Evolutionary conservation across 1,284 basidiomycete genomes (phyloP), one percentile per base, ranked within the genome.

Genomic region (Psilocybe mexicana): DNA sequence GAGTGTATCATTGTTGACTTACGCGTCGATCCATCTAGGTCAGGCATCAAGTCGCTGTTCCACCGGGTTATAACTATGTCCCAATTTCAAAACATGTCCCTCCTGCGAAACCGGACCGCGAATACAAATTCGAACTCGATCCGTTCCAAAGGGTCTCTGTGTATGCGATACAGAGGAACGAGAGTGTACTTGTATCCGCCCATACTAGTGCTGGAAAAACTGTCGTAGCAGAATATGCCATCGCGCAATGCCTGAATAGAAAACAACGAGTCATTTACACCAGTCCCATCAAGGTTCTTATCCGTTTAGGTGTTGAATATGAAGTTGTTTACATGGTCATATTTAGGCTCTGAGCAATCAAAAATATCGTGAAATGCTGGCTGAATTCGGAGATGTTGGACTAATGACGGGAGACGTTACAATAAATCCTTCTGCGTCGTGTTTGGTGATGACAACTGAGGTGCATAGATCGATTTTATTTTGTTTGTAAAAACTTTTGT

Each of bases 341-440:
- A 42, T 59, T 53, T 72, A 96, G 94, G 94, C 96, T 2, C 79
- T 99, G 63, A 97, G 94, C 68, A 98, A 99, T 73, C 96, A 99
- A 74, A 99, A 99, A 76, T 99, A 97, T 74, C 89, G 97, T 71
- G 97, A 99, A 74, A 93, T 99, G 87, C 79, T 93, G 36, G 95
- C 93, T 51, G 93, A 95, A 67, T 99, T 99, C 73, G 92, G 94
- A 25, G 96, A 99, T 69, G 97, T 99, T 47, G 97, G 97, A 18
- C 82, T 99, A 28, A 99, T 99, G 97, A 99, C 97, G 1, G 96
- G 97, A 71, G 97, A 99, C 77, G 95, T 99, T n/a, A 99, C 97
- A 0, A 98, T 99, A 72, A 99, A 99, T 72, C 96, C 96, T 1
- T 90, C 90, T 2, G 96, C 97, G 6, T 94, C 93, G 47, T 99